These are phyloP conservation scores for Thermoascus crustaceus DNA, from an alignment of 2,329 filamentous ascomycete species.

Conservation along the genomic window DNA sequence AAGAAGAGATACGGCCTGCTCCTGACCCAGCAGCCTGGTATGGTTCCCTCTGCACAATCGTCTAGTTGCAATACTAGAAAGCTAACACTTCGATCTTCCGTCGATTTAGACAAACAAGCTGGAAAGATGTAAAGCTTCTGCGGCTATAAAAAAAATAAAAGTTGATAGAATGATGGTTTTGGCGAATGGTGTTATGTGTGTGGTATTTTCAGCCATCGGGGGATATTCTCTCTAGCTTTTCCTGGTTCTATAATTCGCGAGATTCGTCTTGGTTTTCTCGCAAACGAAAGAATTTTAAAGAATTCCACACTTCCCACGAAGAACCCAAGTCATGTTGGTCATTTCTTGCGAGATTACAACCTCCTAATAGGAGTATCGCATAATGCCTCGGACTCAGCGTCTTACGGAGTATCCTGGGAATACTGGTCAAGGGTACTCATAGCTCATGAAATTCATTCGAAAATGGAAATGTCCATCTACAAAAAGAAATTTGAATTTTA, in stretches of 20 bases:
- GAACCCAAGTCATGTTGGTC: no score
- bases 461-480: no score
- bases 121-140: slow-evolving; percentile 22
- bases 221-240: neutral
- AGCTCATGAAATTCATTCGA: no score
- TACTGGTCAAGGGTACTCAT: no score
- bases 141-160: slow-evolving; percentile 6
- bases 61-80: neutral
- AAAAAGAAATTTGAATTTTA: neutral
- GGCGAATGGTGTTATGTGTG: slow-evolving; percentile 33
- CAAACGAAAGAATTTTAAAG: no score
- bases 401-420: no score
- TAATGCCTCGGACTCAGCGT: no score
- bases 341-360: no score
- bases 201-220: neutral
- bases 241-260: neutral
- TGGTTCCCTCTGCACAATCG: slow-evolving; percentile 12
- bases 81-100: slow-evolving; percentile 11
- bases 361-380: no score
- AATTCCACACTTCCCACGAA: no score
- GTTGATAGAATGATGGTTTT: slow-evolving; percentile 9
- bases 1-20: slow-evolving; percentile 90
- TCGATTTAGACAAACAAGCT: slow-evolving; percentile 21
- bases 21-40: slow-evolving; percentile 64
- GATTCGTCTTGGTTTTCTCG: slow-evolving; percentile 7